phyloP scores from a whole-genome alignment of 148 eudicot genomes.

The Fagopyrum homotropicum region DNA sequence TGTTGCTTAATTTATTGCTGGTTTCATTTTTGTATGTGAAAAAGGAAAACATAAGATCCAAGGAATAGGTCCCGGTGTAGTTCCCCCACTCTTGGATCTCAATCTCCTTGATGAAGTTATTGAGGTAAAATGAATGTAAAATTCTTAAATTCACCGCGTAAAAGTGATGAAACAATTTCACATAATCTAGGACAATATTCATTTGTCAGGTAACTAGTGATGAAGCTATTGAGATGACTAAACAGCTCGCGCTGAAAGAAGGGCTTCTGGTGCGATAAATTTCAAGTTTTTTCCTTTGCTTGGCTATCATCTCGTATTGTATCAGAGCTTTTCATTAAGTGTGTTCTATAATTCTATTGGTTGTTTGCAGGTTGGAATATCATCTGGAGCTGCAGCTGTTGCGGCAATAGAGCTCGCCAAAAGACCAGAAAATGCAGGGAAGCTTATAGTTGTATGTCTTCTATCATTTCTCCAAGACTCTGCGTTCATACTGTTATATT shows the following conservation, averaged over 20 bases:
- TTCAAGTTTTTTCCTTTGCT: not conserved
- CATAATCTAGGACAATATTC: not conserved
- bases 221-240: constrained; percentile 24
- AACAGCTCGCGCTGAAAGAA: constrained; percentile 33
- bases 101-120: constrained; percentile 52
- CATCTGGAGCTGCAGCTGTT: constrained; percentile 78
- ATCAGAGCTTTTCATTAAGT: not conserved
- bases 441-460: constrained; percentile 59
- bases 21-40: not conserved
- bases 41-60: constrained; percentile 69
- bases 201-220: constrained; percentile 16
- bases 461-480: not conserved
- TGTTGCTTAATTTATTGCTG: too few species aligned
- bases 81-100: constrained; percentile 47
- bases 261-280: constrained; percentile 38
- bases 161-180: not conserved
- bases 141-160: not conserved
- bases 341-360: too few species aligned
- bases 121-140: constrained; percentile 29
- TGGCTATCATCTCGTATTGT: constrained; percentile 4
- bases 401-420: constrained; percentile 62
- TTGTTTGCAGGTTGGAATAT: constrained; percentile 49
- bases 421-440: constrained; percentile 64
- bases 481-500: not conserved
- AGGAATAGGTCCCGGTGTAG: constrained; percentile 72